Conservation (phyloP, 345 rosid species). For the Salix udensis region DNA sequence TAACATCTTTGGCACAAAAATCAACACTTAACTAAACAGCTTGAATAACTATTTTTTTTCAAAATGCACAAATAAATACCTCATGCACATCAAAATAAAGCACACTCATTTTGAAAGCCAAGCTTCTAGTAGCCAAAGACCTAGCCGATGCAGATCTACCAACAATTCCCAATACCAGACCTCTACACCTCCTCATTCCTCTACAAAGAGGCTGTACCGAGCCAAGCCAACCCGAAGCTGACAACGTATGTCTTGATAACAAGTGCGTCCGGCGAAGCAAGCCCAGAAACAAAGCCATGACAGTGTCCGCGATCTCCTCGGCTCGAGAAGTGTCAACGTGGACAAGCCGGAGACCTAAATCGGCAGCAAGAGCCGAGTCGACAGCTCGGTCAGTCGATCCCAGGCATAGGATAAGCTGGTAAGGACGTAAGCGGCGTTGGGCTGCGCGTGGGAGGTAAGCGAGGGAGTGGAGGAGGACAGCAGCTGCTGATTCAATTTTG, state of each 20-base stretch:
- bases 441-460: constrained; percentile 99
- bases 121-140: constrained; percentile 74
- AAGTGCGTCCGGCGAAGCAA: constrained; percentile 88
- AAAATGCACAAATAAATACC: constrained; percentile 40
- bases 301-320: constrained; percentile 95
- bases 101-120: constrained; percentile 96
- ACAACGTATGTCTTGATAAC: constrained; percentile 77
- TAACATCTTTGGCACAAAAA: neutral
- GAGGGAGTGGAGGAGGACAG: constrained; percentile 87
- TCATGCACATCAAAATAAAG: constrained; percentile 82
- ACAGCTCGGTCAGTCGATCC: constrained; percentile 92
- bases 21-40: neutral
- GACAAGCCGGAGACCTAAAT: constrained; percentile 84
- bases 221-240: constrained; percentile 95
- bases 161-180: constrained; percentile 84
- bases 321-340: constrained; percentile 91
- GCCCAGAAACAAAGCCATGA: constrained; percentile 94
- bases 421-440: constrained; percentile 91
- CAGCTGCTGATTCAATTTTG: constrained; percentile 84
- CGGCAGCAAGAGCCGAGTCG: constrained; percentile 87
- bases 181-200: constrained; percentile 97
- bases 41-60: neutral
- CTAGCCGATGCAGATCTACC: constrained; percentile 91
- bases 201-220: constrained; percentile 88
- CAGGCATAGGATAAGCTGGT: constrained; percentile 90